Evolutionary conservation across 2,329 filamentous ascomycete species (phyloP).

Genomic region (Colletotrichum falcatum): DNA sequence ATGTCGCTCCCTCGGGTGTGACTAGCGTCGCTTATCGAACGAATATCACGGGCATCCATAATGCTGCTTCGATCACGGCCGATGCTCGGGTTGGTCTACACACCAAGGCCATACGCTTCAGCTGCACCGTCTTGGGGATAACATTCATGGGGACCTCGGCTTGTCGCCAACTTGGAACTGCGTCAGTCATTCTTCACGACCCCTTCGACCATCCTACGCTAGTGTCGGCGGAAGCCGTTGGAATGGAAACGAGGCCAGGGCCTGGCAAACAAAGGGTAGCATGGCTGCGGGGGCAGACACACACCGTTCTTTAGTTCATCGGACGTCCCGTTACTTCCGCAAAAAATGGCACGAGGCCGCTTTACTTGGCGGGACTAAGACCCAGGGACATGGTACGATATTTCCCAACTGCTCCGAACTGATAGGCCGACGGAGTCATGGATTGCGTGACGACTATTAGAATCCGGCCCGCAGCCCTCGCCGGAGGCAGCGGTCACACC

Average conservation of each 20-base stretch:
- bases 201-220: neutral
- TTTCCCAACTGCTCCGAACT: constrained; percentile 9
- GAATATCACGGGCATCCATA: neutral
- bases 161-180: neutral
- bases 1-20: neutral
- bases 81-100: neutral
- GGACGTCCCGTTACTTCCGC: constrained; percentile 20
- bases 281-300: constrained; percentile 25
- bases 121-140: neutral
- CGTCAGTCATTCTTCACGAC: too few species aligned
- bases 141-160: neutral
- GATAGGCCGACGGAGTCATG: constrained; percentile 20
- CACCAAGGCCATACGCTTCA: neutral
- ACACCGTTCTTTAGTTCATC: constrained; percentile 30
- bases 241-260: constrained; percentile 15
- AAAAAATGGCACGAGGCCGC: constrained; percentile 25
- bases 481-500: constrained; percentile 22
- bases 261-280: constrained; percentile 16
- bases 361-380: constrained; percentile 25
- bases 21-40: neutral
- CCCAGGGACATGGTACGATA: constrained; percentile 30
- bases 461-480: constrained; percentile 20
- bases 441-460: constrained; percentile 10
- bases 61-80: neutral
- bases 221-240: constrained; percentile 27